phyloP scores from a whole-genome alignment of 2,329 filamentous ascomycete genomes.

The Colletotrichum destructivum region DNA sequence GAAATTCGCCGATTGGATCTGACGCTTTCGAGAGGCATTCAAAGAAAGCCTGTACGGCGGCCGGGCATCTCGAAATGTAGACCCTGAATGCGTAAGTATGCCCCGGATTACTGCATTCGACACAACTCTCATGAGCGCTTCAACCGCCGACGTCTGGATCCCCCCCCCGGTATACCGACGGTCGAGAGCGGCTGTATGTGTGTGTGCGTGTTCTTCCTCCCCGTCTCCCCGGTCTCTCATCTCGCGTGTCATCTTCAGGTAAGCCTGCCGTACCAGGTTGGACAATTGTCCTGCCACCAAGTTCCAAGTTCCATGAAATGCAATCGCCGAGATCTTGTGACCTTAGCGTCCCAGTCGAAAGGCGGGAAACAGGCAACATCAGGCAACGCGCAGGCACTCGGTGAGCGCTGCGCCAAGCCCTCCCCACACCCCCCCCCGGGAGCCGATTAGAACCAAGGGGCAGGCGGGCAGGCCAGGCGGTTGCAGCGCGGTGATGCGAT shows the following conservation, averaged over 20 bases:
- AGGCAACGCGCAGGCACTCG: conserved; percentile 37
- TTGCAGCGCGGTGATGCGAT: conserved; percentile 25
- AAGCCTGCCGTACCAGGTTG: conserved; percentile 16
- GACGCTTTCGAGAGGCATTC: neutral
- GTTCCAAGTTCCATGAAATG: conserved; percentile 26
- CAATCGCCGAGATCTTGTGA: conserved; percentile 34
- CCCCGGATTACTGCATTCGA: neutral
- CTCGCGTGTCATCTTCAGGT: neutral
- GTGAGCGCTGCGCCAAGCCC: conserved; percentile 29
- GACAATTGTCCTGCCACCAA: neutral
- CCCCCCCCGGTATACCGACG: neutral
- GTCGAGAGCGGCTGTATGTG: neutral
- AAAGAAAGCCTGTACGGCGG: neutral
- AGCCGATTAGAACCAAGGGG: conserved; percentile 20
- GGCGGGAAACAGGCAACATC: conserved; percentile 35
- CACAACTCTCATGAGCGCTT: neutral
- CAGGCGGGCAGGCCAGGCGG: conserved; percentile 17
- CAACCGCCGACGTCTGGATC: neutral
- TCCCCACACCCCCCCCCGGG: conserved; percentile 6
- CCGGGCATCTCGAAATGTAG: no score
- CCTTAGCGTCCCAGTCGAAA: conserved; percentile 23
- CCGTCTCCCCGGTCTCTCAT: neutral
- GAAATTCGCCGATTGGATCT: neutral
- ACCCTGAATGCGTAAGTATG: neutral
- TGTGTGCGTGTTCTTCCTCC: neutral